phyloP scores from a whole-genome alignment of 768 basidiomycete genomes.

The Tylopilus rubrobrunneus region DNA sequence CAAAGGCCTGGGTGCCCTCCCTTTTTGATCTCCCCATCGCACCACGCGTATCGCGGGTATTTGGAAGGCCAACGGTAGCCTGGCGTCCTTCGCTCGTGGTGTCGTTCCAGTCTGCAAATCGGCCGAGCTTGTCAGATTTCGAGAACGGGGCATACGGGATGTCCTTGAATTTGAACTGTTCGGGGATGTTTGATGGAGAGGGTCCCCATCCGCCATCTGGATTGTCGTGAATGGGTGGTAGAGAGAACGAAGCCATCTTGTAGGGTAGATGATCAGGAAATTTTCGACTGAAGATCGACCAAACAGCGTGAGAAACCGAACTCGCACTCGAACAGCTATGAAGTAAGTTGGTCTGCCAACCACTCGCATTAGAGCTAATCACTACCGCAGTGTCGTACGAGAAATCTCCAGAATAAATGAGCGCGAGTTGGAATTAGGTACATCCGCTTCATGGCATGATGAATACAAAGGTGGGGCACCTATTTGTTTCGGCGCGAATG shows the following conservation, averaged over 20 bases:
- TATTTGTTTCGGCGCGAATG: not conserved
- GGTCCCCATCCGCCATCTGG: slow-evolving; percentile 92
- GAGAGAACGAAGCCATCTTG: slow-evolving; percentile 73
- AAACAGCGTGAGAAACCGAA: slow-evolving; percentile 22
- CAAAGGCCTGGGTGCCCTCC: slow-evolving; percentile 82
- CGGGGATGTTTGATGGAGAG: slow-evolving; percentile 77
- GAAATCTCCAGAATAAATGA: slow-evolving; percentile 95
- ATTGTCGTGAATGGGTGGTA: slow-evolving; percentile 88
- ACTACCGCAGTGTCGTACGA: slow-evolving; percentile 67
- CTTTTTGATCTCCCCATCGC: slow-evolving; percentile 57
- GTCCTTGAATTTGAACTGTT: slow-evolving; percentile 96
- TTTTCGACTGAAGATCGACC: slow-evolving; percentile 7
- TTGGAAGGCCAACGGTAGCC: slow-evolving; percentile 45
- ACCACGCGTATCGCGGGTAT: slow-evolving; percentile 47
- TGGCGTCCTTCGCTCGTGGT: slow-evolving; percentile 61
- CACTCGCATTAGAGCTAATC: slow-evolving; percentile 5
- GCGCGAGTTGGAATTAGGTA: slow-evolving; percentile 77
- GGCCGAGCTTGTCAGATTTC: slow-evolving; percentile 97
- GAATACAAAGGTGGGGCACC: slow-evolving; percentile 72
- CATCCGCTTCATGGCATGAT: slow-evolving; percentile 86
- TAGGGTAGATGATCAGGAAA: slow-evolving; percentile 18
- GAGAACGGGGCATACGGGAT: slow-evolving; percentile 98
- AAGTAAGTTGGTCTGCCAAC: slow-evolving; percentile 49
- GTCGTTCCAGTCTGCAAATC: slow-evolving; percentile 98
- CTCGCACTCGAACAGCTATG: slow-evolving; percentile 42